phyloP scores from a whole-genome alignment of 1,284 basidiomycete genomes.

The Melampsora americana region DNA sequence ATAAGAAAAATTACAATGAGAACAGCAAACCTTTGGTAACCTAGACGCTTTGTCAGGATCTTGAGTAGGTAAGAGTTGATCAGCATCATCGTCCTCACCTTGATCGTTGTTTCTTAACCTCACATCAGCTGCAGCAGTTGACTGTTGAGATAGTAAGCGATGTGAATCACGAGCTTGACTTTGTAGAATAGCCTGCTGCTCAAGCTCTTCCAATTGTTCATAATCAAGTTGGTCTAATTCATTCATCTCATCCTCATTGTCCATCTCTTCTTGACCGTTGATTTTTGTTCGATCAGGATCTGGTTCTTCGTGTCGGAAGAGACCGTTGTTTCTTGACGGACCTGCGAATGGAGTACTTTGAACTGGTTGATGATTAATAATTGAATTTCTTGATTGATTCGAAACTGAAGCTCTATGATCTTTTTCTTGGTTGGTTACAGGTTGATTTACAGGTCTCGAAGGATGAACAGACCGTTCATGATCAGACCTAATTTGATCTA shows the following conservation, averaged over 20 bases:
- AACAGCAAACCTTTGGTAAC: no score
- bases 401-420: not conserved
- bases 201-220: constrained; percentile 14
- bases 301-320: not conserved
- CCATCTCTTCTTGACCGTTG: constrained; percentile 4
- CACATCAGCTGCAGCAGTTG: not conserved
- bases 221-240: constrained; percentile 11
- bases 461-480: not conserved
- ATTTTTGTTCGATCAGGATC: not conserved
- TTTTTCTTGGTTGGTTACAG: not conserved
- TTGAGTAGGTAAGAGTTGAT: constrained; percentile 26
- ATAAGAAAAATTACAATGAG: no score
- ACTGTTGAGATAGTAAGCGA: constrained; percentile 2
- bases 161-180: constrained; percentile 20
- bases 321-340: not conserved
- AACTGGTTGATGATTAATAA: not conserved
- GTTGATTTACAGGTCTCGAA: not conserved
- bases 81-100: constrained; percentile 4
- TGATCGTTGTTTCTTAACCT: no score
- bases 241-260: no score
- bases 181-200: constrained; percentile 24
- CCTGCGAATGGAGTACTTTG: not conserved
- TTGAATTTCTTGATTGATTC: not conserved
- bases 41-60: not conserved
- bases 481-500: not conserved